A percentile compares a stretch with the other conserved stretches of the same genome.
phyloP scores from a whole-genome alignment of 2,329 filamentous ascomycete genomes.

The Calonectria hongkongensis region DNA sequence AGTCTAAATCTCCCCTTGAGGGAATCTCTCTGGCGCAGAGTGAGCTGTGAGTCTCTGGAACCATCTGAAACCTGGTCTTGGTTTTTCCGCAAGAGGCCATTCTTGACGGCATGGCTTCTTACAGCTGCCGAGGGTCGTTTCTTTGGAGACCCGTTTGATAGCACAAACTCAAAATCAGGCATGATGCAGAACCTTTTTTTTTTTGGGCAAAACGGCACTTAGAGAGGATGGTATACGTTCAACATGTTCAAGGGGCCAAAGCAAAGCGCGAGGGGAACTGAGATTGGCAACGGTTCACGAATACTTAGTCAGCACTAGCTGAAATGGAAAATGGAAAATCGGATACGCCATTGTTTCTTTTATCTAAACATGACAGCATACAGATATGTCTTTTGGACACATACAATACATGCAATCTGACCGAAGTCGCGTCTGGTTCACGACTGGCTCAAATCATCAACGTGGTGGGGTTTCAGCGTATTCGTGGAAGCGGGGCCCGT shows the following conservation, averaged over 20 bases:
- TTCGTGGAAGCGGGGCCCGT: conserved; percentile 8
- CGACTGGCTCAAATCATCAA: not conserved
- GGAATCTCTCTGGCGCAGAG: conserved; percentile 39
- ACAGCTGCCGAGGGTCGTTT: conserved; percentile 40
- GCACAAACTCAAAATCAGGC: conserved; percentile 42
- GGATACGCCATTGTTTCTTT: not conserved
- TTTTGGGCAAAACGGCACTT: not conserved
- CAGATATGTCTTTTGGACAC: not conserved
- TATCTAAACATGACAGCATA: not conserved
- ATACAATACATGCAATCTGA: not conserved
- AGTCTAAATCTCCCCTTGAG: conserved; percentile 44
- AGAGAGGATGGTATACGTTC: not conserved
- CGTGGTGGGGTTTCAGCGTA: not conserved
- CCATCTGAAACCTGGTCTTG: conserved; percentile 12
- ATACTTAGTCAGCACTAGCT: conserved; percentile 35
- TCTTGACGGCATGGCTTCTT: conserved; percentile 46
- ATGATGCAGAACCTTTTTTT: conserved; percentile 17
- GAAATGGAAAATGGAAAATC: not conserved
- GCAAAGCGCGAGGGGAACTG: not conserved
- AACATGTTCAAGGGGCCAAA: not conserved
- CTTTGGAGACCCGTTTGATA: conserved; percentile 30
- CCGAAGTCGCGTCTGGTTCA: conserved; percentile 16
- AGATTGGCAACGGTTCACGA: not conserved
- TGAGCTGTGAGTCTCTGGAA: conserved; percentile 38
- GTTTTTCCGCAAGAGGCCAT: conserved; percentile 43